Conservation (phyloP, 441 rosid genomes). For the Melastoma candidum region DNA sequence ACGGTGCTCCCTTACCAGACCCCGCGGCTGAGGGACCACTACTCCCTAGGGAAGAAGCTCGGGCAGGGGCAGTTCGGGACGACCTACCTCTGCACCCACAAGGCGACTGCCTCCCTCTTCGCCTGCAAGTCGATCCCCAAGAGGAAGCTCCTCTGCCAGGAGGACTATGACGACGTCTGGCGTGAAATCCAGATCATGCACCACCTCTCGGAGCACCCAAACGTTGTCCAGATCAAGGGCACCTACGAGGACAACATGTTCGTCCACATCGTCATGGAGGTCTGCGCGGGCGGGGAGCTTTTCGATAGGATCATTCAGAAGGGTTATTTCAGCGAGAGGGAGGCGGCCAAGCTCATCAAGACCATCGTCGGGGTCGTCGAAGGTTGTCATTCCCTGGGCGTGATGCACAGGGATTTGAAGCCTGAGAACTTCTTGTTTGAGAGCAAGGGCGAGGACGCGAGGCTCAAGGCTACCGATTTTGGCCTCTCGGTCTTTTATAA, state of each 20-base stretch:
- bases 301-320: constrained; percentile 19
- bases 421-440: constrained; percentile 17
- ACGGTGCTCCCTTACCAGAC: constrained; percentile 20
- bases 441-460: constrained; percentile 9
- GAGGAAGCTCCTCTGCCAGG: constrained; percentile 16
- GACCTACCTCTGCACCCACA: constrained; percentile 17
- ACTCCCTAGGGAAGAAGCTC: constrained; percentile 12
- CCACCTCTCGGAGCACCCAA: constrained; percentile 16
- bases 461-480: constrained; percentile 19
- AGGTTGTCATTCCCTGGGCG: constrained; percentile 17
- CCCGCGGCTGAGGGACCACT: constrained; percentile 16
- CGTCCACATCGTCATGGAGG: constrained; percentile 19
- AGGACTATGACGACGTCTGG: constrained; percentile 22
- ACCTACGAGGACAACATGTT: constrained; percentile 20
- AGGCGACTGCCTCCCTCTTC: constrained; percentile 3
- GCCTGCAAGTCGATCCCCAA: constrained; percentile 9
- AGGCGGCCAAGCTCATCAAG: constrained; percentile 18
- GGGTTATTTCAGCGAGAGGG: constrained; percentile 20
- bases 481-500: constrained; percentile 15
- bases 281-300: constrained; percentile 18
- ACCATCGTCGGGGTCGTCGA: constrained; percentile 16
- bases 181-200: constrained; percentile 16
- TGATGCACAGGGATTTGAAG: constrained; percentile 18
- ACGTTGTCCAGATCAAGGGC: constrained; percentile 17
- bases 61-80: constrained; percentile 23